These are phyloP conservation scores for Linnemannia zychae DNA, from an alignment of 192 early-diverging fungal genomes.

Conservation along the genomic window DNA sequence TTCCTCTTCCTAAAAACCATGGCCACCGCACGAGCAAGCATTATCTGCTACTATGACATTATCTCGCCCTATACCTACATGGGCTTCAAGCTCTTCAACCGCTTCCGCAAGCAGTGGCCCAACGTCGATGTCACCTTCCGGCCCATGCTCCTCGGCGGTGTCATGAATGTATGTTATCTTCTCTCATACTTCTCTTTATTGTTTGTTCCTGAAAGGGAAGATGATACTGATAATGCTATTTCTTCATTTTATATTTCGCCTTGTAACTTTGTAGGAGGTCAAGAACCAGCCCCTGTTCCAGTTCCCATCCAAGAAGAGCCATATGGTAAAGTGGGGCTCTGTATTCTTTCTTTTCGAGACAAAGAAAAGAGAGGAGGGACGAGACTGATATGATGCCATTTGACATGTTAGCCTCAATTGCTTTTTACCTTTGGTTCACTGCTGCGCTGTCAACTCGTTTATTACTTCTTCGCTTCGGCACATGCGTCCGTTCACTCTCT, in stretches of 20 bases:
- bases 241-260: neutral
- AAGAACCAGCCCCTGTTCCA: constrained; percentile 36
- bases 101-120: constrained; percentile 36
- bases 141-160: constrained; percentile 42
- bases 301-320: constrained; percentile 37
- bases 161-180: constrained; percentile 35
- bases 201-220: neutral
- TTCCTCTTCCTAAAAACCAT: neutral
- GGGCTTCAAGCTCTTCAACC: constrained; percentile 45
- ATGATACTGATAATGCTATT: neutral
- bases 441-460: neutral
- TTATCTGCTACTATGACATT: constrained; percentile 44
- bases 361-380: no score
- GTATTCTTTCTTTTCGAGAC: neutral
- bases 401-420: neutral
- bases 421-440: neutral
- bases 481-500: neutral
- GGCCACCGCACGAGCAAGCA: constrained; percentile 30
- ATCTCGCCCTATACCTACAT: constrained; percentile 51
- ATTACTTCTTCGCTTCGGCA: constrained; percentile 2
- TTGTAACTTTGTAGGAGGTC: constrained; percentile 8
- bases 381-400: neutral
- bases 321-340: constrained; percentile 29
- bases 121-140: constrained; percentile 34
- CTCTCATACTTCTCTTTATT: neutral